phyloP scores from a whole-genome alignment of 2,329 filamentous ascomycete genomes.

The Knufia fluminis region DNA sequence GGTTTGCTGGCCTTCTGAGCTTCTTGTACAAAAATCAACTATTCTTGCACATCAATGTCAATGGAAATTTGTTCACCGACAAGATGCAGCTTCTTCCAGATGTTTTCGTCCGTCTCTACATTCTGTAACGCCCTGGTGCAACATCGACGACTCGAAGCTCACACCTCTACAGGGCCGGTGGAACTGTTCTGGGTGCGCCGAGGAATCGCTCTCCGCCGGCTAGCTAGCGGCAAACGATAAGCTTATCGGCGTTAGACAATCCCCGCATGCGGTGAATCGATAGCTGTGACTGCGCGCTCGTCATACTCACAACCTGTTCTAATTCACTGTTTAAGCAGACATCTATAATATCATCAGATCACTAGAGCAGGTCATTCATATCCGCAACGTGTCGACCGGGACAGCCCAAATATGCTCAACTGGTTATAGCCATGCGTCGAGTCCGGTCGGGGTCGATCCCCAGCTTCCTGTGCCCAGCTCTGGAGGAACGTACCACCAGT shows the following conservation, averaged over 20 bases:
- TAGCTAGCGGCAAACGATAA: no score
- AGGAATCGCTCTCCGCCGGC: no score
- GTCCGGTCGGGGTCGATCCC: constrained; percentile 1
- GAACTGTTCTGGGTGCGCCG: no score
- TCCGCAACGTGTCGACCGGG: no score
- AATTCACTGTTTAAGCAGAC: no score
- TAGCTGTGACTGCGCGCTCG: not conserved
- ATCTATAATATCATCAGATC: no score
- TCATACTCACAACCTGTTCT: not conserved
- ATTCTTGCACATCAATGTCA: not conserved
- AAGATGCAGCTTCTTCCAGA: no score
- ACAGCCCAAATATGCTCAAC: not conserved
- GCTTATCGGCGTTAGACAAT: not conserved
- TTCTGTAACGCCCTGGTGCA: no score
- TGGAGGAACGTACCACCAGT: not conserved
- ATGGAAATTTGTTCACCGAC: not conserved
- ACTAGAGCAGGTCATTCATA: no score
- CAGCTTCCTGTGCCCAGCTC: constrained; percentile 12
- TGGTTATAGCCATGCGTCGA: constrained; percentile 1
- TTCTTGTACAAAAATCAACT: not conserved
- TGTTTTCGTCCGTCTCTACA: no score
- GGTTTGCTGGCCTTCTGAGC: not conserved
- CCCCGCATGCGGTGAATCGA: not conserved
- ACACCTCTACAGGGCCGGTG: no score
- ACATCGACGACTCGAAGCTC: no score